Evolutionary conservation across 176 grass and related monocot species (phyloP), one percentile per base, ranked within the genome.

Genomic region (Panicum miliaceum): DNA sequence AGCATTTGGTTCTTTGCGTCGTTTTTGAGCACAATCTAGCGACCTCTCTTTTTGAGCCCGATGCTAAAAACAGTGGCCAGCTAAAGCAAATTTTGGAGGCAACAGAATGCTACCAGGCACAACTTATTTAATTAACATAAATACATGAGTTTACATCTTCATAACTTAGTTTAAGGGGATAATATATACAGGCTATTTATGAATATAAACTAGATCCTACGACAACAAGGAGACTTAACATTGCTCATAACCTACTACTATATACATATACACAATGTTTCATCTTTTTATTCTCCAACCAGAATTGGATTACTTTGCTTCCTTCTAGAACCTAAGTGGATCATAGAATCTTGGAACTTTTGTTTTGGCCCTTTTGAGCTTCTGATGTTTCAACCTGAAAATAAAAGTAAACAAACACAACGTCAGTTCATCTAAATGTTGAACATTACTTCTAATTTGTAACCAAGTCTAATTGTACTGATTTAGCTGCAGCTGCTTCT

Each of bases 241-340:
- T 80, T 79, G 60, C 68, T 63, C 68, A 87, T 54, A 63, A 70
- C 68, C 89, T 84, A 87, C 50, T 83, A 72, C 41, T 80, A 84
- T 84, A 73, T 80, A 76, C 59, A 74, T 27, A n/a, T 12, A 42
- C 56, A 80, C 59, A 37, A 9, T 22, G 62, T 83, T 74, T 36
- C 34, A 50, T 87, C 89, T 27, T 80, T 53, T 69, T 90, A 90
- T 87, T 90, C 45, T 77, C 75, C 66, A 84, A 80, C 61, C 84
- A 90, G 72, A 79, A 68, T 60, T 87, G 84, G 48, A 84, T 79
- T 68, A 8, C 61, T 60, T 83, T 53, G 80, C 68, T 60, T 68
- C 32, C 59, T 43, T 63, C 79, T 83, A 79, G 64, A 77, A 50
- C 74, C 57, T 34, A 64, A 23, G 47, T 20, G 84, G 18, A 67